Evolutionary conservation across 2,329 filamentous ascomycete species (phyloP), one percentile per base, ranked within the genome.

Genomic region (Chrysoporthe cubensis): DNA sequence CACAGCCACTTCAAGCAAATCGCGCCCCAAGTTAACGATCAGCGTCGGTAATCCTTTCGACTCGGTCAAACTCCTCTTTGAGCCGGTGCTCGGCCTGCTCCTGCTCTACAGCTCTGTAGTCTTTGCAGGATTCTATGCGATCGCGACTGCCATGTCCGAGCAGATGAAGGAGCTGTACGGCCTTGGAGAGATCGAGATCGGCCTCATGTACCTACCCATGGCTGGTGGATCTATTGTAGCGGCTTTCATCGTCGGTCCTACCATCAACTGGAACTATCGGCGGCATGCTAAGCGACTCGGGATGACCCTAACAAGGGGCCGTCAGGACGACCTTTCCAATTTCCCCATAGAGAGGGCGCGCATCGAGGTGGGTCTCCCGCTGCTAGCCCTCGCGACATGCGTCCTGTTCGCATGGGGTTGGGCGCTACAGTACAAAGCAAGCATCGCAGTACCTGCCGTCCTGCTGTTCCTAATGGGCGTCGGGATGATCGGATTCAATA

Each of bases 1-100:
- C 44, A 64, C 43, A 2, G 9, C 57, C 18, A 61, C 64, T 3
- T 70, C 69, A 3, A 58, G 58, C 13, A 63, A 26, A 9, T 40
- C 67, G 2, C 62, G 57, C 2, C 50, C 57, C 44, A 69, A 70
- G 54, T 50, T 70, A 6, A 69, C 40, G 16, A 37, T 70, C 61
- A 94, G 92, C 75, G 95, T 97, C 78, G 88, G 96, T 70, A 94
- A 98, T 79, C 97, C 97, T 78, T 83, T 97, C 70, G 89, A 88
- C 73, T 95, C 93, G 0, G 91, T 96, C 16, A 87, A 90, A 0
- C 94, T 96, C 0, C 87, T 93, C 68, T 84, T 88, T 72, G 96
- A 96, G 82, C 92, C 94, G 74, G 92, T 97, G 78, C 86, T 98
- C 59, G 80, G 78, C 2, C 71, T 85, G 9, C 75, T 87, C 0